Conservation (phyloP, 192 early-diverging fungal genomes). For the Backusella macrospora region DNA sequence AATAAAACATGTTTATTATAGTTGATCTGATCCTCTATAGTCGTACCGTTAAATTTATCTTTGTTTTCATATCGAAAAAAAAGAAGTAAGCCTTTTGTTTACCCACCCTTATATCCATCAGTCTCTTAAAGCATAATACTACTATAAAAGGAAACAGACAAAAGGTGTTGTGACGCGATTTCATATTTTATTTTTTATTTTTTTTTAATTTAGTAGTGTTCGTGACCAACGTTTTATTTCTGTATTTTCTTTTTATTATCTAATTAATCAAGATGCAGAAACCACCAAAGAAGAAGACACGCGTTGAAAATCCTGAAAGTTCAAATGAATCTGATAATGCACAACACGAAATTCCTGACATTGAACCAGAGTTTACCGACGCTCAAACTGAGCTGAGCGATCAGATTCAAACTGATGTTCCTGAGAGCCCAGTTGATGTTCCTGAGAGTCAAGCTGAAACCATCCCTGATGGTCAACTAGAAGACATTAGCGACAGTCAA, state of each 20-base stretch:
- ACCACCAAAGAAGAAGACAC: constrained; percentile 3
- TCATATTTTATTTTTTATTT: not conserved
- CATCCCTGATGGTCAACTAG: not conserved
- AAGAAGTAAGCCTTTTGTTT: too few relatives aligned
- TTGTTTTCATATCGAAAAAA: too few relatives aligned
- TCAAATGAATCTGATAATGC: not conserved
- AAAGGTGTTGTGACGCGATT: not conserved
- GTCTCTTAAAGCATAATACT: not conserved
- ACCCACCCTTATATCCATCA: too few relatives aligned
- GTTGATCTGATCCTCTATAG: too few relatives aligned
- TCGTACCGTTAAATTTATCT: too few relatives aligned
- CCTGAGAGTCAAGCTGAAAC: not conserved
- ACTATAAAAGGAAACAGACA: not conserved
- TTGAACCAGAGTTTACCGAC: not conserved
- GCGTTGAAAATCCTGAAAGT: not conserved
- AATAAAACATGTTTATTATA: too few relatives aligned
- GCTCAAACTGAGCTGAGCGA: not conserved
- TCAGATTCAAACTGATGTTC: too few relatives aligned
- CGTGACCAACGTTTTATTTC: not conserved
- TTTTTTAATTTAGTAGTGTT: not conserved
- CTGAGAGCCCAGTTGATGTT: not conserved
- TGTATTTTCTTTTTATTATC: not conserved
- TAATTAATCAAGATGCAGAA: not conserved
- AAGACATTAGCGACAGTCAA: not conserved
- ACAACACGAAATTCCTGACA: not conserved